Percentiles rank a stretch among this genome's conserved stretches.
Conservation (phyloP, 2,329 filamentous ascomycete genomes). For the Didymella keratinophila region DNA sequence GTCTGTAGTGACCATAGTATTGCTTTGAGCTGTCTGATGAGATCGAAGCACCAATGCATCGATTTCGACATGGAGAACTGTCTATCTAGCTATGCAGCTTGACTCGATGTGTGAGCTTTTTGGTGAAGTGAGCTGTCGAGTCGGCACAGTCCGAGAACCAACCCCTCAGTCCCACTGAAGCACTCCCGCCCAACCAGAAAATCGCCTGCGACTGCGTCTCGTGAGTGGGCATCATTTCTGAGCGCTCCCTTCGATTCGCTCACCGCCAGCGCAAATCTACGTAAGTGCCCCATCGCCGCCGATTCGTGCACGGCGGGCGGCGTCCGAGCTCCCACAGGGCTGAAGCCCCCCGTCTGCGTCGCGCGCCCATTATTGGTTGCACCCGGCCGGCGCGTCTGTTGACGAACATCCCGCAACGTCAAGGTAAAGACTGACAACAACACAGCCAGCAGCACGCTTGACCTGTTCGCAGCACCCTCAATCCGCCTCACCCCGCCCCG, state of each 20-base stretch:
- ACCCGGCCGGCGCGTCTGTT: constrained; percentile 21
- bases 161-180: not conserved
- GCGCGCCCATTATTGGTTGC: constrained; percentile 26
- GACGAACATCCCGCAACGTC: constrained; percentile 9
- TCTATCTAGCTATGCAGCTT: not conserved
- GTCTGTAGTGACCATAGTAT: not conserved
- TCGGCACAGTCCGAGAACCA: constrained; percentile 15
- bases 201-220: constrained; percentile 3
- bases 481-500: constrained; percentile 18
- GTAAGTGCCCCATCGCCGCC: constrained; percentile 5
- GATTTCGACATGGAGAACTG: not conserved
- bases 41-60: not conserved
- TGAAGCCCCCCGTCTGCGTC: constrained; percentile 3
- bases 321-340: not conserved
- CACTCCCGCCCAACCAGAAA: constrained; percentile 13
- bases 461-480: no score
- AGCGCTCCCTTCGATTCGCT: no score
- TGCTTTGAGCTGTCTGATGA: not conserved
- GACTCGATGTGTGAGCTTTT: not conserved
- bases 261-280: not conserved
- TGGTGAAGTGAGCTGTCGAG: not conserved
- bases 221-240: constrained; percentile 8
- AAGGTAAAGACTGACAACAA: constrained; percentile 22
- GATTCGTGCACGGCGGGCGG: constrained; percentile 1
- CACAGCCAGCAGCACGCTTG: constrained; percentile 15